These are phyloP conservation scores for Rubus parviflorus DNA, from an alignment of 306 rosid species.

Conservation along the genomic window DNA sequence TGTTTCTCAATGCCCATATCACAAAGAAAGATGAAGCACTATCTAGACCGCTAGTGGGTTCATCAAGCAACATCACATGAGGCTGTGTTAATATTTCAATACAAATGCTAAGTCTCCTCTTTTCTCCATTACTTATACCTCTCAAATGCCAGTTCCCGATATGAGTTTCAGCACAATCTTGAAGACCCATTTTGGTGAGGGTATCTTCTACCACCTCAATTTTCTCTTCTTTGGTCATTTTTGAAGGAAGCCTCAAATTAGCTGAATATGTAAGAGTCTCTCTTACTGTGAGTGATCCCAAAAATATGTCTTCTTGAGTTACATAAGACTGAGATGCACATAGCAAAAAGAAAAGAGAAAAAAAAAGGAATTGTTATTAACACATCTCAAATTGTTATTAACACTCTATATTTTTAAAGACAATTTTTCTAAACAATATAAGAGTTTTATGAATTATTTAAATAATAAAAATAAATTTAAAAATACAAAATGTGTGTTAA, in stretches of 20 bases:
- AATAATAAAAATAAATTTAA: no score
- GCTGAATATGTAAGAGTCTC: constrained; percentile 34
- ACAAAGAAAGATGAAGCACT: constrained; percentile 37
- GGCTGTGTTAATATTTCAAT: constrained; percentile 25
- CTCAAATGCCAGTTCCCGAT: constrained; percentile 40
- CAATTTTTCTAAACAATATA: no score
- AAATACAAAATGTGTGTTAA: no score
- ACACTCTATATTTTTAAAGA: no score
- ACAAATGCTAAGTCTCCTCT: constrained; percentile 23
- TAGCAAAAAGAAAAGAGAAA: not conserved
- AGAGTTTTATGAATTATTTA: no score
- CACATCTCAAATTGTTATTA: no score
- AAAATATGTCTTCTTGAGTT: constrained; percentile 29
- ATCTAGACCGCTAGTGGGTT: constrained; percentile 31
- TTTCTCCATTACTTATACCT: constrained; percentile 32
- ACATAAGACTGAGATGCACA: constrained; percentile 24
- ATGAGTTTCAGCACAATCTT: constrained; percentile 22
- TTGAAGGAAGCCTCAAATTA: constrained; percentile 11
- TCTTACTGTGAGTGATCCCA: constrained; percentile 27
- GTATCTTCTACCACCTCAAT: constrained; percentile 9
- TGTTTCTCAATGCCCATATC: constrained; percentile 23
- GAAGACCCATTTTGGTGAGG: constrained; percentile 22
- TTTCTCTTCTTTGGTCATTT: constrained; percentile 19
- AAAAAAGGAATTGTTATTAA: no score
- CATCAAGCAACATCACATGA: constrained; percentile 29